Base-by-base conservation (phyloP, 1,284 basidiomycete genomes). In the Heterobasidion parviporum region DNA sequence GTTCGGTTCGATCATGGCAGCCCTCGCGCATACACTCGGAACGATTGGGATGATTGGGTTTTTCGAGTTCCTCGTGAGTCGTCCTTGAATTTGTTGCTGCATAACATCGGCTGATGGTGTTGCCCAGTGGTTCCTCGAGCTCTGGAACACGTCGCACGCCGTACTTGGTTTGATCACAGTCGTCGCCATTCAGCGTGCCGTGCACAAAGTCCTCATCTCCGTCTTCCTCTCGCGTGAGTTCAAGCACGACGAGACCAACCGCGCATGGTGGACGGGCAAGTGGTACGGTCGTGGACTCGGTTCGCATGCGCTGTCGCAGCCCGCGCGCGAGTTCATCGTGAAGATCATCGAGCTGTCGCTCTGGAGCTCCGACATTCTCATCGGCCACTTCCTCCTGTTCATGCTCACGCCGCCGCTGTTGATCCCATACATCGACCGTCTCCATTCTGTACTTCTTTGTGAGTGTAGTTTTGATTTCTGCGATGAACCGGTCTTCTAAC, bases 241-340 rank as follows among this genome's bases (percentile, higher is more conserved):
- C 81, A 97, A 97, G 75, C 92, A 96, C 67, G 94, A 98, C 68
- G 94, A 97, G 75, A 94, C 92, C 18, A 98, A 97, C 74, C 81
- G 93, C 36, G 94, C 94, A 8, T 98, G 94, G 94, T 98, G 94
- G 94, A 95, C 93, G 45, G 94, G 94, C 66, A 84, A 91, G 62
- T 97, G 94, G 94, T 95, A 94, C 69, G 93, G 93, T 55, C 87
- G 94, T 52, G 93, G 92, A 4, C 79, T 97, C 36, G 94, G 94
- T 45, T 67, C 82, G 3, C 87, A 93, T 69, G 91, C 86, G 47
- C 88, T 94, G 80, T 93, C 91, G 16, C 94, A 92, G 68, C 89
- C 89, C 14, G 85, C 83, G 10, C 89, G 94, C 70, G 91, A 95
- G 79, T 95, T 85, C 64, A 71, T 92, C 60, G 90, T 92, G 71